Base-by-base conservation (phyloP, 2,329 filamentous ascomycete genomes). In the Corynespora cassiicola region DNA sequence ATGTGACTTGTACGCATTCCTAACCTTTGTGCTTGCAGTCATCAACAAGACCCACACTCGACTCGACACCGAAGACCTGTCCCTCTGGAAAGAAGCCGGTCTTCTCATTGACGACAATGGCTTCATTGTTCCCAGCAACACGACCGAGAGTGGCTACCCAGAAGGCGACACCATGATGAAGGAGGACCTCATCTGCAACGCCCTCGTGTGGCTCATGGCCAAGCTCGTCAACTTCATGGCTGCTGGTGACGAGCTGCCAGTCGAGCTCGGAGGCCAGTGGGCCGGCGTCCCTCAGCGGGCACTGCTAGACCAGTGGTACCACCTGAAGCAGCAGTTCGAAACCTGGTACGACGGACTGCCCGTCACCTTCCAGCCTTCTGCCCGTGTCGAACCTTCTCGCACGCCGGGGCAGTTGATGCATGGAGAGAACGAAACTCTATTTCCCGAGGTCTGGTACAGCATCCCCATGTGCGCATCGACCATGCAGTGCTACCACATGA, bases 171-270 rank as follows among this genome's bases (percentile, higher is more conserved):
- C 63, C 36, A 63, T 74, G 8, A 82, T 84, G 74, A 74, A 76
- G 39, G 82, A 86, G 63, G 84, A 86, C 45, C 73, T 83, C 44
- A 79, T 84, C 36, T 79, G 76, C 25, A 86, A 87, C 51, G 78
- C 80, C 0, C 61, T 87, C 4, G 76, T 85, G 5, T 87, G 82
- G 82, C 75, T 87, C 7, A 72, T 84, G 42, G 79, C 81, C 6
- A 86, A 86, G 52, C 76, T 86, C 4, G 77, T 85, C 34, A 86
- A 87, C 54, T 85, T 80, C 56, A 78, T 85, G 38, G 80, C 77
- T 2, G 73, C 75, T 2, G 79, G 78, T 2, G 80, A 82, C 39
- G 74, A 76, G 4, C 66, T 80, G 2, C 71, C 65, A 3, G 45
- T 57, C 8, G 56, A 61, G 64, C 31, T 65, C 56, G 47, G 57